phyloP scores from a whole-genome alignment of 441 rosid species.

The Euphorbia corollata region DNA sequence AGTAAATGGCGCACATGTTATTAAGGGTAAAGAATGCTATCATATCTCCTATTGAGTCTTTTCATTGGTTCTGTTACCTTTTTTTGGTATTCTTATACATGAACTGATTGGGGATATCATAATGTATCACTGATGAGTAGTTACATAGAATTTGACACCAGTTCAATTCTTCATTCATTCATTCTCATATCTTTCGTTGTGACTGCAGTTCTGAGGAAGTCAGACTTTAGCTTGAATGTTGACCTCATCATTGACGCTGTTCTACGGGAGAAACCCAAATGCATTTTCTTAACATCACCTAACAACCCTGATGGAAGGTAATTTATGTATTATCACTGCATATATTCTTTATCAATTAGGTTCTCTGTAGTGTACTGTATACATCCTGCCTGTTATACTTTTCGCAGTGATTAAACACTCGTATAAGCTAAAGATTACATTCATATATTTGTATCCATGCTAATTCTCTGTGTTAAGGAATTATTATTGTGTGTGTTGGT shows the following conservation, averaged over 20 bases:
- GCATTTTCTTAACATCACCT: slow-evolving; percentile 93
- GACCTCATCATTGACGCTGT: slow-evolving; percentile 61
- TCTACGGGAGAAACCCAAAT: slow-evolving; percentile 66
- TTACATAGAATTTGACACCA: background rate
- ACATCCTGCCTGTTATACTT: background rate
- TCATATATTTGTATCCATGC: no score
- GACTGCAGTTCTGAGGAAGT: slow-evolving; percentile 62
- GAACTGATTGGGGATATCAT: background rate
- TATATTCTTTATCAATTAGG: background rate
- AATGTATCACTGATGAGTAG: background rate
- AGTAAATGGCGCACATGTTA: slow-evolving; percentile 64
- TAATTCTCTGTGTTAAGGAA: background rate
- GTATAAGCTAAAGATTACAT: background rate
- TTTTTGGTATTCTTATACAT: background rate
- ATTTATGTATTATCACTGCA: background rate
- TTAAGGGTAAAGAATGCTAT: slow-evolving; percentile 49
- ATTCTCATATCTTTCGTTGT: background rate
- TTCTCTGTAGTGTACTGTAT: background rate
- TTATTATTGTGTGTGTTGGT: background rate
- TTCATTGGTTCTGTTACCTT: background rate
- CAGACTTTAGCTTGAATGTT: slow-evolving; percentile 79
- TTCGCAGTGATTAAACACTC: background rate
- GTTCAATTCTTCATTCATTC: slow-evolving; percentile 3
- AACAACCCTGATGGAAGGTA: slow-evolving; percentile 99
- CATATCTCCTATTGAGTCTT: background rate